These are phyloP conservation scores for Dichotomopilus funicola DNA, from an alignment of 2,329 filamentous ascomycete species.

Conservation along the genomic window DNA sequence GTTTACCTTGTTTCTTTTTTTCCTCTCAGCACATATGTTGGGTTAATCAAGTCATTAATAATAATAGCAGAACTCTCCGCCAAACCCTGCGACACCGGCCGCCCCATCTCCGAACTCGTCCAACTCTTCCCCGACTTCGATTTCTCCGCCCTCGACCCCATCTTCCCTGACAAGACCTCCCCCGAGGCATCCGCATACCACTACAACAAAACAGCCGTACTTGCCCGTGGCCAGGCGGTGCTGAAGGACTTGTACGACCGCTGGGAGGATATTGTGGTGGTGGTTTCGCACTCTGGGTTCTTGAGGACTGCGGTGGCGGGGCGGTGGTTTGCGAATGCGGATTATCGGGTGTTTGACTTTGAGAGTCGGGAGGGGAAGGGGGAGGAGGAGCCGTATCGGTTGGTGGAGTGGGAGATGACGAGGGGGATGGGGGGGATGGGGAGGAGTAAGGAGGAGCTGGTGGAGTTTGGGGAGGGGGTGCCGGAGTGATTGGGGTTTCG, in stretches of 20 bases:
- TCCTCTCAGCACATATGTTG: too few relatives aligned
- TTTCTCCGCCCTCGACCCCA: conserved; percentile 49
- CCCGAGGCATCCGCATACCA: conserved; percentile 41
- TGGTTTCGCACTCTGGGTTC: conserved; percentile 60
- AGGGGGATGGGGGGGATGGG: conserved; percentile 43
- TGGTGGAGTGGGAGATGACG: conserved; percentile 41
- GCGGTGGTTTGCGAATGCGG: conserved; percentile 52
- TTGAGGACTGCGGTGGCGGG: conserved; percentile 49
- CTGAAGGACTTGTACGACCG: conserved; percentile 45
- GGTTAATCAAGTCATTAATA: too few relatives aligned
- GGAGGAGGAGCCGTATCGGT: conserved; percentile 27
- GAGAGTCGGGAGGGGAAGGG: conserved; percentile 18
- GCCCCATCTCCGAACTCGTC: conserved; percentile 35
- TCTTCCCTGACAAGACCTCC: conserved; percentile 57
- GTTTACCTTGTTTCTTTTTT: not conserved
- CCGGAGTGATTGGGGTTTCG: not conserved
- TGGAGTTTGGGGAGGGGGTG: conserved; percentile 5
- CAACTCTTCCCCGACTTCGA: conserved; percentile 49
- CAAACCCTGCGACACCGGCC: conserved; percentile 58
- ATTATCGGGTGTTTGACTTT: conserved; percentile 58
- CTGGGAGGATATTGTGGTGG: conserved; percentile 46
- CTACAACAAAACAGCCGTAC: conserved; percentile 45
- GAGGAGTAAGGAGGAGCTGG: conserved; percentile 29
- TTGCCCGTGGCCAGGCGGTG: conserved; percentile 46
- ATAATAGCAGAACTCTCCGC: conserved; percentile 48